These are phyloP conservation scores for Linnemannia schmuckeri DNA, from an alignment of 192 early-diverging fungal genomes.

Conservation along the genomic window DNA sequence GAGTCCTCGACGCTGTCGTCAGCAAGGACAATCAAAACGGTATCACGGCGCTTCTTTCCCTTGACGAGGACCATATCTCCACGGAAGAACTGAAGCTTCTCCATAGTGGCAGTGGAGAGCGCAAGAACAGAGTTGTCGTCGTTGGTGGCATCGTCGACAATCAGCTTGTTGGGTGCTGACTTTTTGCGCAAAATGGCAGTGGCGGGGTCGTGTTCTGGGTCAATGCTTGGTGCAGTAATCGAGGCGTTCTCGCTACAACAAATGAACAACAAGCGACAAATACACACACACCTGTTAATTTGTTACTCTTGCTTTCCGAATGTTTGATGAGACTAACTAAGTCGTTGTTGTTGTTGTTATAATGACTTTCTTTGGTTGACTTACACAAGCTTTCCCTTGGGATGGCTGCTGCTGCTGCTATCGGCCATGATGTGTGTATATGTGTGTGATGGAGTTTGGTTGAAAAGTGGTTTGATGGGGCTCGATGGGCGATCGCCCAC, in stretches of 20 bases:
- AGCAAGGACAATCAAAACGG: constrained; percentile 93
- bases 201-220: constrained; percentile 86
- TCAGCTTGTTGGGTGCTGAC: constrained; percentile 96
- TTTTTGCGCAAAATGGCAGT: constrained; percentile 97
- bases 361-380: background rate
- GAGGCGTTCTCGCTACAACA: constrained; percentile 67
- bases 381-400: constrained; percentile 52
- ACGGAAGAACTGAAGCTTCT: constrained; percentile 91
- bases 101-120: constrained; percentile 93
- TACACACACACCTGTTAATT: background rate
- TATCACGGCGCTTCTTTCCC: constrained; percentile 98
- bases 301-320: background rate
- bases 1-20: constrained; percentile 93
- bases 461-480: background rate
- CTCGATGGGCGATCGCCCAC: background rate
- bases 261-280: background rate
- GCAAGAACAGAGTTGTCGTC: constrained; percentile 98
- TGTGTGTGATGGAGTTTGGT: background rate
- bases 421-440: constrained; percentile 36
- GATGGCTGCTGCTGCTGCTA: constrained; percentile 38
- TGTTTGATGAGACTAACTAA: background rate
- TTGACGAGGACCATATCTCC: constrained; percentile 97
- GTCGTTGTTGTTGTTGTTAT: background rate
- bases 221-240: constrained; percentile 58
- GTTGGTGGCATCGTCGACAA: constrained; percentile 96